Percentiles rank a stretch among this genome's conserved stretches.
phyloP scores from a whole-genome alignment of 2,329 filamentous ascomycete genomes.

The Graphiopsis chlorocephala region DNA sequence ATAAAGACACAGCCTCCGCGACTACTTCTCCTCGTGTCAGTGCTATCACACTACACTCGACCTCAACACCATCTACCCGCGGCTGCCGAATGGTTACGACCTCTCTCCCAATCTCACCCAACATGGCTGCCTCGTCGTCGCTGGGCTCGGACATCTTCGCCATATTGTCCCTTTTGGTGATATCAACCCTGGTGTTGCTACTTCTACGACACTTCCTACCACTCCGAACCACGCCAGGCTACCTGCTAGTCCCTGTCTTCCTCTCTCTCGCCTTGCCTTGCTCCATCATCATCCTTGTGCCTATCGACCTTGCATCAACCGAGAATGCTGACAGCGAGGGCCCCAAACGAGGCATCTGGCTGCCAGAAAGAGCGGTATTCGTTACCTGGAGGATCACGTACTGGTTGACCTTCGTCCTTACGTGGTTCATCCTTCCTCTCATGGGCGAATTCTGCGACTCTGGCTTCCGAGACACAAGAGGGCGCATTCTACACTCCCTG shows the following conservation, averaged over 20 bases:
- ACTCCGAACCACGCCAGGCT: slow-evolving; percentile 83
- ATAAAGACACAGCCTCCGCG: not conserved
- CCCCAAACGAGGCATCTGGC: slow-evolving; percentile 74
- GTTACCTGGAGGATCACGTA: slow-evolving; percentile 94
- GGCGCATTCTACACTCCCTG: slow-evolving; percentile 78
- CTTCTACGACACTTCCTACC: slow-evolving; percentile 88
- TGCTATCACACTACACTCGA: not conserved
- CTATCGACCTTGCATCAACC: slow-evolving; percentile 89
- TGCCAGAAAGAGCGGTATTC: slow-evolving; percentile 72
- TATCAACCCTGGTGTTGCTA: slow-evolving; percentile 74
- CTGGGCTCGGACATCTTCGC: slow-evolving; percentile 80
- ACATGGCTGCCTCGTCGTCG: slow-evolving; percentile 54
- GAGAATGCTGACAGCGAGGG: slow-evolving; percentile 42
- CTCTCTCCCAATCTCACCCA: not conserved
- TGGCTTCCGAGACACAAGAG: slow-evolving; percentile 82
- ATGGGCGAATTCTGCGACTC: slow-evolving; percentile 94
- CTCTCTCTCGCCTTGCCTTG: slow-evolving; percentile 91
- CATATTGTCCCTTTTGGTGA: slow-evolving; percentile 65
- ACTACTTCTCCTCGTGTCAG: not conserved
- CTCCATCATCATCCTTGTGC: slow-evolving; percentile 86
- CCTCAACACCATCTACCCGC: not conserved
- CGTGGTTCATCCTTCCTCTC: slow-evolving; percentile 92
- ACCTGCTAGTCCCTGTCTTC: slow-evolving; percentile 88
- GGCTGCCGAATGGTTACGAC: slow-evolving; percentile 14
- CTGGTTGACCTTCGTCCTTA: slow-evolving; percentile 93